phyloP scores from a whole-genome alignment of 176 grass and related monocot genomes.

The Aegilops longissima region DNA sequence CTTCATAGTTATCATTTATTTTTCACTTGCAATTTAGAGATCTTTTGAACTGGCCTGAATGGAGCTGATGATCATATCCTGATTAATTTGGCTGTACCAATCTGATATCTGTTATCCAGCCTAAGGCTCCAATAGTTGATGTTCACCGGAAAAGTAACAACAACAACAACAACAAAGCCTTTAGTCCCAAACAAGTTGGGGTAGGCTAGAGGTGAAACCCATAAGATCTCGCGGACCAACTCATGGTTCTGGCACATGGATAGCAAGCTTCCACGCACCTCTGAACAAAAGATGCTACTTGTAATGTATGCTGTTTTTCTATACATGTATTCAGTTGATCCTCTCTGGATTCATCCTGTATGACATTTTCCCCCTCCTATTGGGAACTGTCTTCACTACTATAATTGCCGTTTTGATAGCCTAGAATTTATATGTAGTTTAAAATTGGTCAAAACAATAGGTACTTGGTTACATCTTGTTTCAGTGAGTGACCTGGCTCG shows the following conservation, averaged over 20 bases:
- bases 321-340: neutral
- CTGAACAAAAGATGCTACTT: neutral
- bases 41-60: neutral
- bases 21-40: neutral
- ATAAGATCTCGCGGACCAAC: too few relatives aligned
- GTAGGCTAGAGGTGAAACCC: too few relatives aligned
- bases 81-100: conserved; percentile 12
- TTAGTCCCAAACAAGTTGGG: too few relatives aligned
- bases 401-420: neutral
- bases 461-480: conserved; percentile 12
- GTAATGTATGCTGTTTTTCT: neutral
- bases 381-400: neutral
- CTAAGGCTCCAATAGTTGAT: neutral
- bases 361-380: neutral
- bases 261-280: neutral
- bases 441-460: neutral
- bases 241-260: too few relatives aligned
- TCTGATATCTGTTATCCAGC: conserved; percentile 5
- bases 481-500: neutral
- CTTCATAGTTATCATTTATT: conserved; percentile 1
- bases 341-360: neutral
- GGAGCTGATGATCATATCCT: neutral
- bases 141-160: neutral
- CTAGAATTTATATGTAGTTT: conserved; percentile 4
- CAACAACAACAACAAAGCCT: too few relatives aligned